Evolutionary conservation across 2,329 filamentous ascomycete species (phyloP), one percentile per base, ranked within the genome.

Genomic region (Xylariales sp.): DNA sequence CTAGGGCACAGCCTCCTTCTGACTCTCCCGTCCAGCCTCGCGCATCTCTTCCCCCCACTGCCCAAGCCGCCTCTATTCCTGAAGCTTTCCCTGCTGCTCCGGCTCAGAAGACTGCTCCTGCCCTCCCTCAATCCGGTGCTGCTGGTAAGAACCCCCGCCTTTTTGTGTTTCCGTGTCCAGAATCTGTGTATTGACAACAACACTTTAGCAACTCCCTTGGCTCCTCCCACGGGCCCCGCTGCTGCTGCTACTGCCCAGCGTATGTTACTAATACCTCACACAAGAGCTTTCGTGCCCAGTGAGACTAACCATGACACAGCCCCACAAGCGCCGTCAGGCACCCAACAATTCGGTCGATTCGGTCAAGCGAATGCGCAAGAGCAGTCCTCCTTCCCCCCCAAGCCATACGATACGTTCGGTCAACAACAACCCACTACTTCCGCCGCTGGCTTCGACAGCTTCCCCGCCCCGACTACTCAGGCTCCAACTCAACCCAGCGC

Each of bases 1-100:
- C 93, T 40, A 83, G 91, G 55, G 83, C 88, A 48, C 91, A 96
- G 57, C 89, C 91, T 45, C 91, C 91, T 19, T 88, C 91, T 49
- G 90, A 95, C 58, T 96, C 93, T 14, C 93, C 93, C 24, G 80
- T 91, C 38, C 81, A 87, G 49, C 91, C 93, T 45, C 81, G 90
- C 52, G 84, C 93, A 45, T 86, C 91, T 11, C 75, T 97, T 18
- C 91, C 93, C 48, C 90, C 90, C 25, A 81, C 76, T 5, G 31
- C 35, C 17, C 75, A 80, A 43, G 63, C 74, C 14, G 63, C 72
- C 21, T 53, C 73, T 7, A 66, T 71, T n/a, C 67, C 76, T 12
- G 79, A 83, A 27, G 50, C 70, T 7, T 74, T 79, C 51, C 55
- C 70, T 13, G 20, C 53, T 15, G 56, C 41, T n/a, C 16, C 52